These are phyloP conservation scores for Liquidambar formosana DNA, from an alignment of 164 flowering plant genomes.

Conservation along the genomic window DNA sequence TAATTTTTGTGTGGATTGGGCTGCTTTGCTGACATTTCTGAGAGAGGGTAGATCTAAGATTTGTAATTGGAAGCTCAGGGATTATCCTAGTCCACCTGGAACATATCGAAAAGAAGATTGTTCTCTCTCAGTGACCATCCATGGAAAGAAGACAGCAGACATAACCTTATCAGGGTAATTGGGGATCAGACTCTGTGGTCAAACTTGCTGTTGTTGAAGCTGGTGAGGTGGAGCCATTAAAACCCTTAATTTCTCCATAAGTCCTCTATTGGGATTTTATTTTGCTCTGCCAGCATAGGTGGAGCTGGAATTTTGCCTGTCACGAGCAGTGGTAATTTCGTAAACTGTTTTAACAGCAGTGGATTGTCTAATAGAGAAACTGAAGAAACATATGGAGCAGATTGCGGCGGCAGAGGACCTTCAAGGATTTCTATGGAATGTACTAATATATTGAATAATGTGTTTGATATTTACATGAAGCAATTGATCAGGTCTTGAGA, in stretches of 20 bases:
- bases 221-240: background rate
- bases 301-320: background rate
- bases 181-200: background rate
- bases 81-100: background rate
- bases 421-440: background rate
- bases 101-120: conserved; percentile 1
- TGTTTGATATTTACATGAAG: background rate
- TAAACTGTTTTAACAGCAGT: background rate
- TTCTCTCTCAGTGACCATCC: background rate
- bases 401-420: background rate
- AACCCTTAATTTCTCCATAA: background rate
- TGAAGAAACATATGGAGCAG: background rate
- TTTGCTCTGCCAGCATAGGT: background rate
- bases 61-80: background rate
- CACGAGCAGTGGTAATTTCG: too few relatives aligned
- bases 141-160: background rate
- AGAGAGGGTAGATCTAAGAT: background rate
- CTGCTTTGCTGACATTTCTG: background rate
- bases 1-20: background rate
- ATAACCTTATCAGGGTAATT: background rate
- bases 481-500: background rate
- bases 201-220: background rate
- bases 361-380: background rate
- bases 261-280: background rate
- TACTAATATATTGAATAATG: background rate